A percentile compares a stretch with the other conserved stretches of the same genome.
Evolutionary conservation across 2,329 filamentous ascomycete genomes (phyloP).

Genomic region (Huntiella moniliformis): DNA sequence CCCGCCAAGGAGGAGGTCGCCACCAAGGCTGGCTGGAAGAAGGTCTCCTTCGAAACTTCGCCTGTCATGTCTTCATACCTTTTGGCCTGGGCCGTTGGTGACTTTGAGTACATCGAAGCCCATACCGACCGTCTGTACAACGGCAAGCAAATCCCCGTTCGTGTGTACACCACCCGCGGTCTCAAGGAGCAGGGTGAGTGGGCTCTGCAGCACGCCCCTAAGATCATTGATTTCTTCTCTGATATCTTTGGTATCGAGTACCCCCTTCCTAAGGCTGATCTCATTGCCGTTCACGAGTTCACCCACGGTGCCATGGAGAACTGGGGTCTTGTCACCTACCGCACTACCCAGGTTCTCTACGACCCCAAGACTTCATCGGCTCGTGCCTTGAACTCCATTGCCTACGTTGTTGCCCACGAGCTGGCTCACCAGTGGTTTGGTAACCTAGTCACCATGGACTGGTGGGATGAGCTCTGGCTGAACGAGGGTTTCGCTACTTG

Average conservation of each 20-base stretch:
- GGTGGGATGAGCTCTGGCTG: slow-evolving; percentile 87
- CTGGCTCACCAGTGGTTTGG: slow-evolving; percentile 94
- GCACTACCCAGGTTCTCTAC: slow-evolving; percentile 88
- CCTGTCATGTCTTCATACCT: slow-evolving; percentile 87
- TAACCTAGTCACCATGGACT: slow-evolving; percentile 90
- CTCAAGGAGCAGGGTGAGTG: slow-evolving; percentile 80
- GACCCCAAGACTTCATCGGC: slow-evolving; percentile 83
- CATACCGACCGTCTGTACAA: slow-evolving; percentile 81
- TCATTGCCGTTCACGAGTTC: slow-evolving; percentile 86
- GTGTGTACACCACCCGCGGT: slow-evolving; percentile 91
- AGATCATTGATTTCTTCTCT: slow-evolving; percentile 92
- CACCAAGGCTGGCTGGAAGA: slow-evolving; percentile 44
- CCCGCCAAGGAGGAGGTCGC: slow-evolving; percentile 54
- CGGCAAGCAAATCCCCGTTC: slow-evolving; percentile 75
- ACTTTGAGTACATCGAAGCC: slow-evolving; percentile 92
- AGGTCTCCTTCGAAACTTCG: slow-evolving; percentile 63
- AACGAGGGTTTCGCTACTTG: slow-evolving; percentile 96
- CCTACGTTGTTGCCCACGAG: slow-evolving; percentile 96
- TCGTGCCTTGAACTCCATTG: slow-evolving; percentile 79
- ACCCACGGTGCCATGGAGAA: slow-evolving; percentile 81
- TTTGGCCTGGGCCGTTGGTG: slow-evolving; percentile 82
- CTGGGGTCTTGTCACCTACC: slow-evolving; percentile 91
- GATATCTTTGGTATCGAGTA: slow-evolving; percentile 89
- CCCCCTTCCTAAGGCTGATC: slow-evolving; percentile 76
- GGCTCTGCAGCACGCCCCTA: slow-evolving; percentile 77